Evolutionary conservation across 2,329 filamentous ascomycete genomes (phyloP).

Genomic region (Dothistroma pini): DNA sequence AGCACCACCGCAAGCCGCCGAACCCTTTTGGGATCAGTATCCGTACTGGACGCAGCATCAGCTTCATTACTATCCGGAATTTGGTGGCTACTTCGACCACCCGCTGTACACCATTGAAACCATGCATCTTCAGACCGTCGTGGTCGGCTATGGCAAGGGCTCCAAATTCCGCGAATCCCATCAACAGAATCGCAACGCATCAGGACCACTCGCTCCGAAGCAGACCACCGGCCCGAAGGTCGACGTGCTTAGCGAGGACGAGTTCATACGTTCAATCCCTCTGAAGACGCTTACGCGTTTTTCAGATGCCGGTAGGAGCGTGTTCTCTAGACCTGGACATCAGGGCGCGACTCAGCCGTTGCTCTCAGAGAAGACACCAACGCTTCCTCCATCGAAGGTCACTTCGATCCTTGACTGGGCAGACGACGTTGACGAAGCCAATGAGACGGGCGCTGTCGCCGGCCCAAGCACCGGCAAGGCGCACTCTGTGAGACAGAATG

Average conservation of each 20-base stretch:
- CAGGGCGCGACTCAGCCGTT: not conserved
- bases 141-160: constrained; percentile 10
- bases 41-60: constrained; percentile 12
- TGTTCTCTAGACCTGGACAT: not conserved
- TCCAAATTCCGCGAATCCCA: not conserved
- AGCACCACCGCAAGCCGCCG: constrained; percentile 1
- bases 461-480: not conserved
- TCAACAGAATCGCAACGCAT: not conserved
- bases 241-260: constrained; percentile 10
- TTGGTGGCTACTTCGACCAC: constrained; percentile 5
- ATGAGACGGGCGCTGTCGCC: not conserved
- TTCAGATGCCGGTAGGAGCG: constrained; percentile 8
- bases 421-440: not conserved
- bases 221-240: constrained; percentile 5
- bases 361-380: not conserved
- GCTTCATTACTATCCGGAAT: constrained; percentile 11
- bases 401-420: not conserved
- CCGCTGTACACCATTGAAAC: constrained; percentile 8
- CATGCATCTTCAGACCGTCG: constrained; percentile 4
- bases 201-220: not conserved
- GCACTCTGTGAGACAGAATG: not conserved
- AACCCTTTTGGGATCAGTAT: constrained; percentile 18
- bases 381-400: not conserved
- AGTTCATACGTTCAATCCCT: constrained; percentile 12
- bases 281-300: constrained; percentile 13